Evolutionary conservation across 805 yeast genomes (phyloP).

Genomic region (Yamadazyma olivae): DNA sequence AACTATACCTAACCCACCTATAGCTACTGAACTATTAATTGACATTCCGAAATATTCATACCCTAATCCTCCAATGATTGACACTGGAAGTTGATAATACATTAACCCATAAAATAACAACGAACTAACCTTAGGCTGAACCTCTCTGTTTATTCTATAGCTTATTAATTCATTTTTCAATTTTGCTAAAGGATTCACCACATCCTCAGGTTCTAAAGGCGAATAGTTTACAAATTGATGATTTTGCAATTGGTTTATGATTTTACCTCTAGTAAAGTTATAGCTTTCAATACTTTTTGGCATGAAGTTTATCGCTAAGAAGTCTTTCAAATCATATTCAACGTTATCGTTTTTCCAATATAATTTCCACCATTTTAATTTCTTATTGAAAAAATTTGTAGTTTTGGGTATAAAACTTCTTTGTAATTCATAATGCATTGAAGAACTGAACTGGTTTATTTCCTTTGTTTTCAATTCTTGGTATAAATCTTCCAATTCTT

Average conservation of each 20-base stretch:
- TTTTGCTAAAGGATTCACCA: constrained; percentile 27
- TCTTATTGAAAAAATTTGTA: constrained; percentile 23
- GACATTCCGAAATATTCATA: constrained; percentile 33
- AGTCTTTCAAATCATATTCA: constrained; percentile 41
- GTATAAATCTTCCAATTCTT: constrained; percentile 16
- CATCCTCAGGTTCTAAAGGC: constrained; percentile 5
- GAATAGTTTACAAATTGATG: constrained; percentile 20
- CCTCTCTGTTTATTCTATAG: constrained; percentile 23
- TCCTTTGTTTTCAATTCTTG: constrained; percentile 20
- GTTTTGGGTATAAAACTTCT: constrained; percentile 30
- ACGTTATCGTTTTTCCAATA: constrained; percentile 41
- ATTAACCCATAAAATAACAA: constrained; percentile 26
- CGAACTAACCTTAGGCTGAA: constrained; percentile 36
- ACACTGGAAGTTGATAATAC: constrained; percentile 37
- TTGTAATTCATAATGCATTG: constrained; percentile 37
- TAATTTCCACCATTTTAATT: constrained; percentile 41
- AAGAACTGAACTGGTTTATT: constrained; percentile 24
- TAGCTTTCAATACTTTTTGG: constrained; percentile 35
- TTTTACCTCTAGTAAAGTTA: constrained; percentile 36
- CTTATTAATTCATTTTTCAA: constrained; percentile 31
- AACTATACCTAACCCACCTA: constrained; percentile 36
- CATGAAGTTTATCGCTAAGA: constrained; percentile 33
- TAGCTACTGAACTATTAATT: constrained; percentile 29
- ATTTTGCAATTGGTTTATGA: constrained; percentile 26
- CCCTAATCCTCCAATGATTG: constrained; percentile 26